phyloP scores from a whole-genome alignment of 2,329 filamentous ascomycete species.

The Sarocladium kiliense region DNA sequence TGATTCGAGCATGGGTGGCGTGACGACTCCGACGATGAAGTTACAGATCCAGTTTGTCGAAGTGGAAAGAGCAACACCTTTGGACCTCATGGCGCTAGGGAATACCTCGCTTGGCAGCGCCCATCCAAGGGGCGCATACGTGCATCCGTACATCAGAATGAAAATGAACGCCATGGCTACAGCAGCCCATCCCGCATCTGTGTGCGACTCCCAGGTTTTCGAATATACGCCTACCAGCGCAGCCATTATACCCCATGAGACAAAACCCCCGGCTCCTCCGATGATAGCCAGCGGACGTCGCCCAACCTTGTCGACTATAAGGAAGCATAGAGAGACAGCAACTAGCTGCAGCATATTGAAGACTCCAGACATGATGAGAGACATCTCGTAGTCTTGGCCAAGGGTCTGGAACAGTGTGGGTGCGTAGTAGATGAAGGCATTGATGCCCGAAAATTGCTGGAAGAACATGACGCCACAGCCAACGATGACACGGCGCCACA shows the following conservation, averaged over 20 bases:
- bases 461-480: constrained; percentile 36
- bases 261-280: constrained; percentile 43
- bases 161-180: no score
- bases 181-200: constrained; percentile 49
- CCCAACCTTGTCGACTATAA: constrained; percentile 37
- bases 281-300: constrained; percentile 37
- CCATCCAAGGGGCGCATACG: no score
- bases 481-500: constrained; percentile 35
- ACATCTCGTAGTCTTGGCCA: constrained; percentile 26
- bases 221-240: constrained; percentile 44
- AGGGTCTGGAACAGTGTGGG: constrained; percentile 36
- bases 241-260: constrained; percentile 47
- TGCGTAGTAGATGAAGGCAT: constrained; percentile 40
- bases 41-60: no score
- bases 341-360: constrained; percentile 39
- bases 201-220: constrained; percentile 39
- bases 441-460: constrained; percentile 31
- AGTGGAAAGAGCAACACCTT: no score
- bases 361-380: constrained; percentile 33
- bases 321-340: constrained; percentile 17
- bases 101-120: no score
- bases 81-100: no score
- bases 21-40: no score
- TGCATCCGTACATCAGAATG: no score
- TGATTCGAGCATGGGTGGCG: no score